A percentile compares a stretch with the other conserved stretches of the same genome.
Conservation (phyloP, 192 early-diverging fungal species). For the Coemansia sp. region DNA sequence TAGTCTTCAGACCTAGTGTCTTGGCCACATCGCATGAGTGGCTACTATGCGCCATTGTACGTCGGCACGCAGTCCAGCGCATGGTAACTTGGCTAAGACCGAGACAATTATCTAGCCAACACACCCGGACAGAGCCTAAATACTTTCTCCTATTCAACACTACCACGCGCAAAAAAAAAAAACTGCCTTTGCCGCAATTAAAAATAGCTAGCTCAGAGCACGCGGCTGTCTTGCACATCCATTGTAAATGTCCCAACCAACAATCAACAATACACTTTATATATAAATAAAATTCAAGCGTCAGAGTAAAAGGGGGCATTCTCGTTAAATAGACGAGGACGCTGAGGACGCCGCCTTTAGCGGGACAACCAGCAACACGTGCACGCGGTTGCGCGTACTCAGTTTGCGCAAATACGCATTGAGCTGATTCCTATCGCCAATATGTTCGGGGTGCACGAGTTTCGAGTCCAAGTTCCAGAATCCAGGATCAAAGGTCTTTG, state of each 20-base stretch:
- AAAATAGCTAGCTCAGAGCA: background rate
- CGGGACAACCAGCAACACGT: conserved; percentile 43
- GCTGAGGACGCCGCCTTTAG: conserved; percentile 11
- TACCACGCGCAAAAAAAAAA: background rate
- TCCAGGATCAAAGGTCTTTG: conserved; percentile 26
- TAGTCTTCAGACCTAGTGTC: no score
- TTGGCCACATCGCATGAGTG: no score
- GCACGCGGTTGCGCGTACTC: conserved; percentile 39
- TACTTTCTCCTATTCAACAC: background rate
- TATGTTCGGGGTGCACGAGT: conserved; percentile 34
- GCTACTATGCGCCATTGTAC: no score
- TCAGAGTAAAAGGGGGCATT: background rate
- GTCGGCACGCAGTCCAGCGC: no score
- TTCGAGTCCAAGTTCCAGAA: conserved; percentile 57
- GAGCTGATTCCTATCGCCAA: conserved; percentile 32
- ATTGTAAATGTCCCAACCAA: background rate
- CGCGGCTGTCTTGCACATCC: background rate
- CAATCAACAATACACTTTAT: background rate
- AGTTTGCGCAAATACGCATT: conserved; percentile 29
- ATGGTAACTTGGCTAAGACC: no score
- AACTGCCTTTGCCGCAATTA: background rate
- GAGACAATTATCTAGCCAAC: no score
- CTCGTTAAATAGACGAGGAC: conserved; percentile 14
- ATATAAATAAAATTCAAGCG: background rate
- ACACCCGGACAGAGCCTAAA: background rate